Evolutionary conservation across 2,329 filamentous ascomycete species (phyloP).

Genomic region (Cladosporium cucumerinum): DNA sequence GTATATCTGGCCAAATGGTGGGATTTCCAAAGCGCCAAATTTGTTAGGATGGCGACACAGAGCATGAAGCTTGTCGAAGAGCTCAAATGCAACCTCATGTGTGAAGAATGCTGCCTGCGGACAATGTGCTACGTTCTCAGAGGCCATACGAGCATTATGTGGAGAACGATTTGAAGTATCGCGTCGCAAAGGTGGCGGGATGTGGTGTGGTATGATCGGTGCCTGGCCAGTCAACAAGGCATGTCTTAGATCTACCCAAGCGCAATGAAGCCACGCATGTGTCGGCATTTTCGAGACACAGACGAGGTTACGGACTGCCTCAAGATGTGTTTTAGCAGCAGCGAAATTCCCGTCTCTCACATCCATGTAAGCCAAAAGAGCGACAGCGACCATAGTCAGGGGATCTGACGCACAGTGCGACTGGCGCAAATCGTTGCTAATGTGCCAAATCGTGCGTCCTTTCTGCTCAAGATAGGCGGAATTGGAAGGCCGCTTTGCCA

Average conservation of each 20-base stretch:
- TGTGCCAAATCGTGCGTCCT: background rate
- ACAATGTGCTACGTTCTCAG: background rate
- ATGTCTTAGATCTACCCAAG: slow-evolving; percentile 1
- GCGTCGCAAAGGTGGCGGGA: background rate
- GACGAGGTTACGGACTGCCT: background rate
- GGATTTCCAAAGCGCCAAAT: background rate
- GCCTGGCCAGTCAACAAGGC: background rate
- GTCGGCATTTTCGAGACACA: background rate
- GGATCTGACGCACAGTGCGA: background rate
- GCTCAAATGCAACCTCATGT: background rate
- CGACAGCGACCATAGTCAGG: background rate
- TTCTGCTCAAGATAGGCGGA: background rate
- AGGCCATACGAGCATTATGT: background rate
- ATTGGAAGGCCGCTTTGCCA: background rate
- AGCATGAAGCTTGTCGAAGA: slow-evolving; percentile 10
- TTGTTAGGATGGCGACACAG: slow-evolving; percentile 1
- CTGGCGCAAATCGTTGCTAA: background rate
- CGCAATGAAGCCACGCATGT: slow-evolving; percentile 1
- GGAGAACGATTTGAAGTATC: background rate
- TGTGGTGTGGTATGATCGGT: background rate
- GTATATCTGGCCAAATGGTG: slow-evolving; percentile 10
- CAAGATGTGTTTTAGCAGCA: background rate
- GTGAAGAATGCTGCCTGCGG: background rate
- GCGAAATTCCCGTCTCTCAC: background rate
- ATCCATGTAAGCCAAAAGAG: background rate